These are phyloP conservation scores for Hymenoscyphus fraxineus DNA, from an alignment of 2,329 filamentous ascomycete genomes.

Conservation along the genomic window DNA sequence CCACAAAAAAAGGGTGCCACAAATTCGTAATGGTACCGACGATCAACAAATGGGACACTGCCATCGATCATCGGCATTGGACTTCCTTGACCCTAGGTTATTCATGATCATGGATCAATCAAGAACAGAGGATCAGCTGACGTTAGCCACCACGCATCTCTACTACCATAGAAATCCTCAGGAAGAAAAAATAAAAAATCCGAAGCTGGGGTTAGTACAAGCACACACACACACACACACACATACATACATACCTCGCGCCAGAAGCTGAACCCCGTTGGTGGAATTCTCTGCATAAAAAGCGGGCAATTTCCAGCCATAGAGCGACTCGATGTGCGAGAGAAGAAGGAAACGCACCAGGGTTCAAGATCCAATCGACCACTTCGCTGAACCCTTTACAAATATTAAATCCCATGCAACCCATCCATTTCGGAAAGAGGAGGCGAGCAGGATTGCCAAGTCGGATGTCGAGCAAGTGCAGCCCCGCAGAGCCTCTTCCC, in stretches of 20 bases:
- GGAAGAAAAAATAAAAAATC: not conserved
- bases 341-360: not conserved
- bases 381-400: too few relatives aligned
- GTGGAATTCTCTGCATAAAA: not conserved
- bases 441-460: not conserved
- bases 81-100: not conserved
- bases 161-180: not conserved
- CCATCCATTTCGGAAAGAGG: not conserved
- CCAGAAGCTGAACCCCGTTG: not conserved
- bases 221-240: too few relatives aligned
- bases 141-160: not conserved
- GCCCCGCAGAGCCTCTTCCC: constrained; percentile 9
- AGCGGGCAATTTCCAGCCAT: not conserved
- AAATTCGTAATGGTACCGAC: too few relatives aligned
- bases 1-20: too few relatives aligned
- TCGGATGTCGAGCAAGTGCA: not conserved
- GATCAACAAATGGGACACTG: too few relatives aligned
- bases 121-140: not conserved
- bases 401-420: not conserved
- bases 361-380: not conserved
- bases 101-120: not conserved
- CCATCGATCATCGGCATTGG: not conserved
- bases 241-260: too few relatives aligned
- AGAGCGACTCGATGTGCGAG: not conserved
- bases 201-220: not conserved